These are phyloP conservation scores for Aurantiochytrium sp. DNA, from an alignment of 108 stramenopile genomes.

Conservation along the genomic window DNA sequence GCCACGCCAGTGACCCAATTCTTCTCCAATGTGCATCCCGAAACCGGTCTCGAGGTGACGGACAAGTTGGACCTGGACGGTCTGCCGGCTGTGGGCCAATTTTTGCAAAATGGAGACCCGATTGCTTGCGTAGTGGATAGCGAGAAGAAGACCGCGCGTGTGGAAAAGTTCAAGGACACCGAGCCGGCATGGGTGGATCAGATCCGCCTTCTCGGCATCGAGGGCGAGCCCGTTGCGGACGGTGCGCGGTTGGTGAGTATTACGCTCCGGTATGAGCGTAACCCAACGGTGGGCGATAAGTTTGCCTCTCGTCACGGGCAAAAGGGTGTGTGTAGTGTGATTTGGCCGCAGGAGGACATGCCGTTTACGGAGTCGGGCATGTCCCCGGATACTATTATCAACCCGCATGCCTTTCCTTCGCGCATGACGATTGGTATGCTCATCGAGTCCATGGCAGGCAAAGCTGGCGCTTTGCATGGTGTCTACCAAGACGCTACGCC, in stretches of 20 bases:
- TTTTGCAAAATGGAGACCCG: slow-evolving; percentile 73
- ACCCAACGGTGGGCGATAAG: slow-evolving; percentile 97
- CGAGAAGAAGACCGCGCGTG: slow-evolving; percentile 52
- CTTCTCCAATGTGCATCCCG: not conserved
- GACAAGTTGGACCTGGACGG: slow-evolving; percentile 75
- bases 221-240: not conserved
- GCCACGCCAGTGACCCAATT: slow-evolving; percentile 25
- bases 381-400: slow-evolving; percentile 94
- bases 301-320: slow-evolving; percentile 97
- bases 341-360: slow-evolving; percentile 99
- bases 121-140: slow-evolving; percentile 79
- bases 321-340: slow-evolving; percentile 92
- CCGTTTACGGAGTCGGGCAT: slow-evolving; percentile 96
- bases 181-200: slow-evolving; percentile 19
- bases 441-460: slow-evolving; percentile 98
- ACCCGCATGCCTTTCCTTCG: slow-evolving; percentile 93
- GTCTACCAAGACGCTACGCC: slow-evolving; percentile 91
- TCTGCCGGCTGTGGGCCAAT: slow-evolving; percentile 74
- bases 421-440: slow-evolving; percentile 99
- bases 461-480: slow-evolving; percentile 89
- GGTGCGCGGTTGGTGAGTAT: slow-evolving; percentile 47
- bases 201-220: slow-evolving; percentile 21
- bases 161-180: slow-evolving; percentile 24
- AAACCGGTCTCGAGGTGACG: not conserved
- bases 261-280: slow-evolving; percentile 84